Conservation (phyloP, 805 yeast species). For the Starmera dryadoides region DNA sequence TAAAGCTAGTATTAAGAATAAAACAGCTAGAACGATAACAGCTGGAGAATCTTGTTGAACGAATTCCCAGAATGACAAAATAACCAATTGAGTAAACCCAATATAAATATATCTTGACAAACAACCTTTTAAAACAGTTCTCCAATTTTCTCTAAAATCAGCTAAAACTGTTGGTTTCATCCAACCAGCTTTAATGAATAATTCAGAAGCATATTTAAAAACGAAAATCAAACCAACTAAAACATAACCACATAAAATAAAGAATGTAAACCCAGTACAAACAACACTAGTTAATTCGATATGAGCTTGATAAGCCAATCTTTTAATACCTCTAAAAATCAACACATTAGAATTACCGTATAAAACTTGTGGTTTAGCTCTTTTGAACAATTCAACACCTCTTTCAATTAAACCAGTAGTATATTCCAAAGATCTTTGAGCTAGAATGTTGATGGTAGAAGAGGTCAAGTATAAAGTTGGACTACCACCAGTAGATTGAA, state of each 20-base stretch:
- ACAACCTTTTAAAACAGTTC: slow-evolving; percentile 64
- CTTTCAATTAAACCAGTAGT: slow-evolving; percentile 17
- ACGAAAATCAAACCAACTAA: slow-evolving; percentile 54
- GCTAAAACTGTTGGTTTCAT: slow-evolving; percentile 38
- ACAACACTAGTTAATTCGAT: slow-evolving; percentile 84
- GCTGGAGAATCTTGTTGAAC: slow-evolving; percentile 79
- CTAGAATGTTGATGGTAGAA: slow-evolving; percentile 58
- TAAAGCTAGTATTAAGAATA: slow-evolving; percentile 57
- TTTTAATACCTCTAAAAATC: slow-evolving; percentile 79
- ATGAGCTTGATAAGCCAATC: slow-evolving; percentile 68
- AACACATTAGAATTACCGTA: slow-evolving; percentile 51
- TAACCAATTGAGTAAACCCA: slow-evolving; percentile 76
- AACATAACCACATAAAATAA: slow-evolving; percentile 68
- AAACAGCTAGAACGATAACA: slow-evolving; percentile 70
- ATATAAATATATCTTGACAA: slow-evolving; percentile 72
- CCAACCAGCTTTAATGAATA: slow-evolving; percentile 41
- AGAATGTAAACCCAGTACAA: slow-evolving; percentile 82
- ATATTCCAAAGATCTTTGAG: slow-evolving; percentile 53
- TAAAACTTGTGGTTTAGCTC: slow-evolving; percentile 27
- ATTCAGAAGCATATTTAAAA: slow-evolving; percentile 42
- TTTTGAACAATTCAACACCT: slow-evolving; percentile 25
- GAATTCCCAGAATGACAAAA: slow-evolving; percentile 86
- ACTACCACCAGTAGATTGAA: slow-evolving; percentile 83
- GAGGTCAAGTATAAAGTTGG: slow-evolving; percentile 65
- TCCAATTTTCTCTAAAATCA: slow-evolving; percentile 51